A percentile compares a stretch with the other conserved stretches of the same genome.
These are phyloP conservation scores for Psilocybe azurescens DNA, from an alignment of 768 basidiomycete genomes.

Conservation along the genomic window DNA sequence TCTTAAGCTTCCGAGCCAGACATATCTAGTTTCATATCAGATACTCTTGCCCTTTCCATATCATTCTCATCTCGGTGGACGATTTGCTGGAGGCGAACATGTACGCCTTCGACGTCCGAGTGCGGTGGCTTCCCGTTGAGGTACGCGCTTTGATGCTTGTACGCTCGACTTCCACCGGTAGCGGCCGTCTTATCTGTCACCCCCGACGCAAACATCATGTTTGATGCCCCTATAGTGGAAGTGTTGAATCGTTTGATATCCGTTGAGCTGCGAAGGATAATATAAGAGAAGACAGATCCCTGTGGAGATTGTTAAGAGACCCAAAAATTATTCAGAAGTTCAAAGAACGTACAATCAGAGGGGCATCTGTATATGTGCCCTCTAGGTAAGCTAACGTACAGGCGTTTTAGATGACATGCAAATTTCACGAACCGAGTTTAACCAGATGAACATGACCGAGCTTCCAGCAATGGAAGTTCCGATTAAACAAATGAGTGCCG, in stretches of 20 bases:
- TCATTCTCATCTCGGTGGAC: not conserved
- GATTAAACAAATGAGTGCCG: not conserved
- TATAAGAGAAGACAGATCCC: slow-evolving; percentile 2
- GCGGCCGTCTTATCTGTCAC: not conserved
- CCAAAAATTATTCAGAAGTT: not conserved
- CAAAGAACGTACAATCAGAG: not conserved
- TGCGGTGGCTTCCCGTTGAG: not conserved
- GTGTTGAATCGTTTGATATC: slow-evolving; percentile 2
- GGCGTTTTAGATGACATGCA: no score
- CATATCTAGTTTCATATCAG: not conserved
- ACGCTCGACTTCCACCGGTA: not conserved
- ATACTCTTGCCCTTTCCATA: not conserved
- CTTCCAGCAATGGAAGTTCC: not conserved
- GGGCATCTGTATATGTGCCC: not conserved
- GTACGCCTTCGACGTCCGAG: not conserved
- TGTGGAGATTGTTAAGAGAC: not conserved
- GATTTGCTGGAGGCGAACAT: not conserved
- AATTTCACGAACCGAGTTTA: not conserved
- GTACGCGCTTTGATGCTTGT: not conserved
- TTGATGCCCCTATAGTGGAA: no score
- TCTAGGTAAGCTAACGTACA: not conserved
- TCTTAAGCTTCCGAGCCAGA: not conserved
- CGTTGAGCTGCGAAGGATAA: slow-evolving; percentile 2
- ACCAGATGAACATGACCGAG: slow-evolving; percentile 1
- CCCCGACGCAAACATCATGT: not conserved